Base-by-base conservation (phyloP, 345 rosid genomes). In the Aquilaria malaccensis region DNA sequence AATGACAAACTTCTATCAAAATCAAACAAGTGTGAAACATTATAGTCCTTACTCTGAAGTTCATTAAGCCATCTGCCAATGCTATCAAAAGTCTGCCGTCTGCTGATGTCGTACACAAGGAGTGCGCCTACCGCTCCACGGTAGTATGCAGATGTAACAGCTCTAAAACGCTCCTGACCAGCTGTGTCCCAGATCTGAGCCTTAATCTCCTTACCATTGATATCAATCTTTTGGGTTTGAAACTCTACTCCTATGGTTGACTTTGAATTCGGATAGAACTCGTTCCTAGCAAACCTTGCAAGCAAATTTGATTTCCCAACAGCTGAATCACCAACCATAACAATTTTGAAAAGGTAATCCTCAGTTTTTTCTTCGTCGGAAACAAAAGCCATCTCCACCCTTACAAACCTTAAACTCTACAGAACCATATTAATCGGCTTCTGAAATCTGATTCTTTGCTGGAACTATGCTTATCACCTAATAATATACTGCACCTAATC, bases 171-270 rank as follows among this genome's bases (percentile, higher is more conserved):
- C 72, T 93, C 97, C 80, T 93, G 98, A 70, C 98, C 98, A 7
- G 98, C 98, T 33, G 97, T 93, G 71, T 93, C 98, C 98, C 98
- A 93, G 70, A 93, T 89, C 77, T 93, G 98, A 4, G 97, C 97
- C 74, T 93, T 89, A 74, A 89, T 64, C 81, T 89, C 98, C 75
- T 87, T 93, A 1, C 96, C 97, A 7, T 85, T 84, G 31, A 93
- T 89, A 78, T 77, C 88, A 71, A 93, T 72, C 80, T 89, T 93
- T 61, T 89, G 98, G 2, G 98, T 93, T 79, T 93, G 98, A 72
- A 93, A 93, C 79, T 93, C 98, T 57, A 93, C 98, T 70, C 98
- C 98, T 59, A 93, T 93, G 9, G 98, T 93, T 3, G 98, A 93
- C 74, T 93, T 93, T 59, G 98, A 93, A 70, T 77, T 93, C 10